Evolutionary conservation across 768 basidiomycete species (phyloP), one percentile per base, ranked within the genome.

Genomic region (Crucibulum laeve): DNA sequence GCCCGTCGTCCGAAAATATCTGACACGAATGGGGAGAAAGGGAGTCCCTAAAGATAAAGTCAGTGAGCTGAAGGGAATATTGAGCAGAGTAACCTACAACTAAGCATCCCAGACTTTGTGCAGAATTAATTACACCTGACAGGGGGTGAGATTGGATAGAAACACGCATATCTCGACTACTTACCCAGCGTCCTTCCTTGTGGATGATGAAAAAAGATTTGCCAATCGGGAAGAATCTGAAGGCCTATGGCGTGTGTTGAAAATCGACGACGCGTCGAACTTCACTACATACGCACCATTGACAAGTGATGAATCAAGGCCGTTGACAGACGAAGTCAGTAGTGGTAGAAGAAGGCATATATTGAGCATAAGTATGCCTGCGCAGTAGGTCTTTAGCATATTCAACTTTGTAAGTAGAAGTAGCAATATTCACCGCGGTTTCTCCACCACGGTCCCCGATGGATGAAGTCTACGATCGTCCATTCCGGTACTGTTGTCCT

Each of bases 181-280:
- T 11, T 40, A 76, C 81, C 82, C 41, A 84, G 54, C 13, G 60
- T 65, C 52, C 66, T 71, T 2, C 78, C 76, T 32, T 64, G 51
- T 3, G 85, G 84, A 45, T 71, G 38, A 37, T 70, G 43, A 53
- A 82, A 85, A 53, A 69, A 79, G 0, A 65, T 46, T 53, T 78
- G 71, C 82, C 83, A 87, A 25, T 73, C 74, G 10, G 79, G 78
- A 19, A 86, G 61, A 46, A 84, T 80, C 58, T 85, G 83, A 22
- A 87, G 66, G 45, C 83, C 84, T 83, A 2, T 21, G 22, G 38
- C 18, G 40, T 32, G 25, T 15, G 21, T 11, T 22, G 22, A 33
- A 15, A 28, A 18, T 45, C 33, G 45, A 49, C 60, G 44, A 63
- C 35, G 42, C 42, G 33, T 37, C 22, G 40, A 18, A 21, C 30